phyloP scores from a whole-genome alignment of 78 protist species.

The Pigoraptor vietnamica region DNA sequence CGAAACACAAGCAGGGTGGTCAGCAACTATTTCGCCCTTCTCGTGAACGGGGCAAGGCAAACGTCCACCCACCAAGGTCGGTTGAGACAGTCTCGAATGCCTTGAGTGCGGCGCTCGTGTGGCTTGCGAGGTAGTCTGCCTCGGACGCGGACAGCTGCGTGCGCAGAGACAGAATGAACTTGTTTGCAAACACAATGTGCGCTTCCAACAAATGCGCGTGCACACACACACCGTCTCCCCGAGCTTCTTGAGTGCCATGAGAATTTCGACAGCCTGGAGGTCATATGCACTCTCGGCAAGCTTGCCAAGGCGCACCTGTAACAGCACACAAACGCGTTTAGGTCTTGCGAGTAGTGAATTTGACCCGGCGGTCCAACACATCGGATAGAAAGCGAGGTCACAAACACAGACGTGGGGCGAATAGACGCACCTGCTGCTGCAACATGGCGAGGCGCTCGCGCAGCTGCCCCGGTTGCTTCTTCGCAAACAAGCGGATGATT shows the following conservation, averaged over 20 bases:
- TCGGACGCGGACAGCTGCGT: background rate
- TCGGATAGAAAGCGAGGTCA: background rate
- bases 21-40: too few relatives aligned
- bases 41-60: background rate
- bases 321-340: too few relatives aligned
- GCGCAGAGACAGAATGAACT: background rate
- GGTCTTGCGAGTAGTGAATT: background rate
- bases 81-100: background rate
- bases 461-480: slow-evolving; percentile 58
- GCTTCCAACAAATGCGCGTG: background rate
- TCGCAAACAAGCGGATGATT: slow-evolving; percentile 76
- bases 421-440: background rate
- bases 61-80: background rate
- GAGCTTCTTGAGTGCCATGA: slow-evolving; percentile 67
- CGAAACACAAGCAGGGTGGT: background rate
- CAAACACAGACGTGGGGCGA: background rate
- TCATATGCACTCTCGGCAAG: slow-evolving; percentile 27
- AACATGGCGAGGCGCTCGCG: slow-evolving; percentile 30
- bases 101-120: background rate
- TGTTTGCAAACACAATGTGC: background rate
- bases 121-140: background rate
- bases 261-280: slow-evolving; percentile 58
- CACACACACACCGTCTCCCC: slow-evolving; percentile 35
- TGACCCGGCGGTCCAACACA: background rate
- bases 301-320: slow-evolving; percentile 64